A percentile compares a stretch with the other conserved stretches of the same genome.
Conservation (phyloP, 768 basidiomycete genomes). For the Clitopilus passeckerianus region DNA sequence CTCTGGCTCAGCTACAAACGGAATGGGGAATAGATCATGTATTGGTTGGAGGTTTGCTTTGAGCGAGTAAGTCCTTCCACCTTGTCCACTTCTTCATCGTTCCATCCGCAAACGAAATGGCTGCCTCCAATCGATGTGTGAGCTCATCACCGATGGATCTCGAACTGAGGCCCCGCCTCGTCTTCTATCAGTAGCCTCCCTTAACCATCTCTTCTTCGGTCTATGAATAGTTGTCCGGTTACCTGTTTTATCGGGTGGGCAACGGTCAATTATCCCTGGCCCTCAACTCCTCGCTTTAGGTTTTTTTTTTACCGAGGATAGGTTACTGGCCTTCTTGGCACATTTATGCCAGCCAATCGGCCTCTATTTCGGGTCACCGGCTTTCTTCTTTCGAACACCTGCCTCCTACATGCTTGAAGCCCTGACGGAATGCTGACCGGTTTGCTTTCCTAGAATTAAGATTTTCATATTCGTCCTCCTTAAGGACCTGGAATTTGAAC, state of each 20-base stretch:
- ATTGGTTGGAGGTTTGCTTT: slow-evolving; percentile 61
- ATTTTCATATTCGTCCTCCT: slow-evolving; percentile 55
- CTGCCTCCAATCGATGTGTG: neutral
- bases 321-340: neutral
- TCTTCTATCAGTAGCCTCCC: neutral
- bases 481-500: slow-evolving; percentile 50
- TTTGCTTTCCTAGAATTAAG: slow-evolving; percentile 44
- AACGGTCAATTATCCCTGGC: neutral
- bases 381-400: slow-evolving; percentile 1
- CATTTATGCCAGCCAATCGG: neutral
- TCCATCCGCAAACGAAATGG: neutral
- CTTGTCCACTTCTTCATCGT: neutral
- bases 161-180: neutral
- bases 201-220: neutral
- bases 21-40: slow-evolving; percentile 48
- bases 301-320: neutral
- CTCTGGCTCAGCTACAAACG: slow-evolving; percentile 22
- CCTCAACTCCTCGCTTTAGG: neutral
- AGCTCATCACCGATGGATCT: neutral
- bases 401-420: neutral
- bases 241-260: neutral
- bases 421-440: slow-evolving; percentile 6
- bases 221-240: neutral
- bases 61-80: slow-evolving; percentile 42
- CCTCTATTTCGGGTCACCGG: neutral